These are phyloP conservation scores for Clavispora phyllophila DNA, from an alignment of 805 yeast species.

Conservation along the genomic window DNA sequence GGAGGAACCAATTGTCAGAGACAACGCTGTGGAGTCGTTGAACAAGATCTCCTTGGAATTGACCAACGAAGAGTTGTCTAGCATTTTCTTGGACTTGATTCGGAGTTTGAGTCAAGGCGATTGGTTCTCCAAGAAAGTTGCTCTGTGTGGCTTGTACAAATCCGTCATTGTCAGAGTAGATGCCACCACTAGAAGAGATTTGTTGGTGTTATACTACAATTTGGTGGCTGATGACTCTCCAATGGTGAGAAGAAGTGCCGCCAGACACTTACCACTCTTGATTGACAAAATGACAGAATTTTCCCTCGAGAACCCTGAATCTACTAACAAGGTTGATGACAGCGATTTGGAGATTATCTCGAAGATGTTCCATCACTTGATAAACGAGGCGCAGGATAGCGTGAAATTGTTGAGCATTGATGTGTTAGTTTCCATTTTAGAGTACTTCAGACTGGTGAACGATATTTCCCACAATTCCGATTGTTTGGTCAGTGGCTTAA, in stretches of 20 bases:
- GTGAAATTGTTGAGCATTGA: constrained; percentile 89
- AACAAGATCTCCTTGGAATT: constrained; percentile 64
- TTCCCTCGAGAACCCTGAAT: constrained; percentile 32
- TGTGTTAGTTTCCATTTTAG: constrained; percentile 75
- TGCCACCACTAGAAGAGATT: constrained; percentile 49
- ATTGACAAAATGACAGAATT: constrained; percentile 52
- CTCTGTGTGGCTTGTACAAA: constrained; percentile 84
- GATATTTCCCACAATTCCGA: constrained; percentile 59
- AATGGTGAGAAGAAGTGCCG: constrained; percentile 96
- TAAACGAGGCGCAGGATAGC: constrained; percentile 87
- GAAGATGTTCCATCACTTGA: constrained; percentile 74
- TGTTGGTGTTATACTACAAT: constrained; percentile 63
- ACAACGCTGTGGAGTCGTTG: constrained; percentile 84
- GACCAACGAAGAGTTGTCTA: constrained; percentile 56
- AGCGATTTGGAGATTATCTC: constrained; percentile 73
- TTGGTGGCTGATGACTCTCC: constrained; percentile 90
- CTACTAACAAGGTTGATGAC: constrained; percentile 36
- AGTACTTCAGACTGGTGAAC: constrained; percentile 54
- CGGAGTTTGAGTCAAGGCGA: constrained; percentile 77
- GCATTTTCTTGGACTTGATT: constrained; percentile 69
- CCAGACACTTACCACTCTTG: constrained; percentile 71
- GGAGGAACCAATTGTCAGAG: constrained; percentile 95
- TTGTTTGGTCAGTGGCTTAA: constrained; percentile 58
- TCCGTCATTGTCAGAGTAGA: constrained; percentile 59
- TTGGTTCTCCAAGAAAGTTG: constrained; percentile 92